Evolutionary conservation across 768 basidiomycete species (phyloP), one percentile per base, ranked within the genome.

Genomic region (Lentinula boryana): DNA sequence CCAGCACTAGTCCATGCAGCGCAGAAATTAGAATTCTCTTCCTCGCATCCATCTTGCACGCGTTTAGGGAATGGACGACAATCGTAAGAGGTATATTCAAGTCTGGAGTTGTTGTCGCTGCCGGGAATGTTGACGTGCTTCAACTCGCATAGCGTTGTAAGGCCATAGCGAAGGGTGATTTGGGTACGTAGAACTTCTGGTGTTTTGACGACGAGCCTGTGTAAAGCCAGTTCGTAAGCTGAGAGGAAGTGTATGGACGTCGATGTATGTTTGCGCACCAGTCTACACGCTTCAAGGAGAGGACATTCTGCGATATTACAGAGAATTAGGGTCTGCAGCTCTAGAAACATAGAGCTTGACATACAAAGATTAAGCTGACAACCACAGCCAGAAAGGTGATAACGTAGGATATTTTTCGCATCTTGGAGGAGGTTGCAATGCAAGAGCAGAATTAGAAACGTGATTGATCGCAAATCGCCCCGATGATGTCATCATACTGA

Each of bases 1-100:
- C 80, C 80, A 15, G 89, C 90, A 32, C 80, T 88, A 2, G 79
- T 81, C 90, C 90, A 91, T 40, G 79, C 76, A 7, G 81, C 79
- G 70, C 89, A 91, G 68, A 88, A 84, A 0, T 71, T 59, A 38
- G 74, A 72, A 62, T 87, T 85, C 62, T 85, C 82, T 48, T 82
- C 65, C 50, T 80, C 76, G 62, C 82, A 83, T 1, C 63, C 52
- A 61, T 82, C 82, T 18, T 72, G 69, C 0, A 80, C 81, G 16
- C 80, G 77, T 51, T 75, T 71, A 3, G 90, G 90, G 70, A 91
- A 92, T 5, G 72, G 66, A 56, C 88, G 84, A 64, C 90, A 92
- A 52, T 84, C 72, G 65, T 79, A 84, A 5, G 23, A 32, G 2
- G 33, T 35, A 32, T 48, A 48, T 58, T 58, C 44, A 16, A 48